These are phyloP conservation scores for Penicillium steckii DNA, from an alignment of 495 filamentous ascomycete species.

Conservation along the genomic window DNA sequence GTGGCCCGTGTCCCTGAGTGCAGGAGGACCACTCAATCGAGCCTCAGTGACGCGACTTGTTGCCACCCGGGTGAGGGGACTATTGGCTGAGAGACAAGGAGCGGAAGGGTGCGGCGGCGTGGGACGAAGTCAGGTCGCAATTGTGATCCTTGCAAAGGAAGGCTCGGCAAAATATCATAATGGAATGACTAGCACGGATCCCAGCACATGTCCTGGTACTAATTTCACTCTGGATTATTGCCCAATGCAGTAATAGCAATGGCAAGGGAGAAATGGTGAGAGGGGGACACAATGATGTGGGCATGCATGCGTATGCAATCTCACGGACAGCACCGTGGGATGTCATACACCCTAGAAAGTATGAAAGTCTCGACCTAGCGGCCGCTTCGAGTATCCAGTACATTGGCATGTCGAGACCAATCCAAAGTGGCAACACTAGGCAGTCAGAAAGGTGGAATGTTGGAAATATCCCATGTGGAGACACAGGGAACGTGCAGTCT, in stretches of 20 bases:
- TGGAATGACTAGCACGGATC: conserved; percentile 19
- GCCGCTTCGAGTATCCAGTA: conserved; percentile 20
- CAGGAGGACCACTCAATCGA: conserved; percentile 35
- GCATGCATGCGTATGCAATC: conserved; percentile 23
- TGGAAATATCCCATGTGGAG: conserved; percentile 20
- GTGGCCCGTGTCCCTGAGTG: conserved; percentile 25
- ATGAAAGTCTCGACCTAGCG: conserved; percentile 11
- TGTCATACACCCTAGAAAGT: conserved; percentile 12
- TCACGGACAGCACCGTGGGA: conserved; percentile 22
- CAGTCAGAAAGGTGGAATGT: conserved; percentile 2
- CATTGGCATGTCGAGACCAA: conserved; percentile 18
- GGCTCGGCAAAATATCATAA: conserved; percentile 11
- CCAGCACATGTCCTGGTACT: conserved; percentile 26
- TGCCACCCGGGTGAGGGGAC: conserved; percentile 21
- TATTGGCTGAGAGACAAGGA: conserved; percentile 28
- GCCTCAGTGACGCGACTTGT: conserved; percentile 26
- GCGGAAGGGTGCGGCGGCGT: conserved; percentile 25
- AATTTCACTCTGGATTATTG: conserved; percentile 17
- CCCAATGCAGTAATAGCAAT: conserved; percentile 16
- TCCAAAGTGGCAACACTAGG: conserved; percentile 17
- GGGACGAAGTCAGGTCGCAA: conserved; percentile 19
- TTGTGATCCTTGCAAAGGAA: conserved; percentile 20
- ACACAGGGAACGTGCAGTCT: conserved; percentile 20
- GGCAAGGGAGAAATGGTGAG: conserved; percentile 8
- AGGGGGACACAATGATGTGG: conserved; percentile 11